Percentiles rank a stretch among this genome's conserved stretches.
These are phyloP conservation scores for Collybia mongolica DNA, from an alignment of 768 basidiomycete genomes.

Conservation along the genomic window DNA sequence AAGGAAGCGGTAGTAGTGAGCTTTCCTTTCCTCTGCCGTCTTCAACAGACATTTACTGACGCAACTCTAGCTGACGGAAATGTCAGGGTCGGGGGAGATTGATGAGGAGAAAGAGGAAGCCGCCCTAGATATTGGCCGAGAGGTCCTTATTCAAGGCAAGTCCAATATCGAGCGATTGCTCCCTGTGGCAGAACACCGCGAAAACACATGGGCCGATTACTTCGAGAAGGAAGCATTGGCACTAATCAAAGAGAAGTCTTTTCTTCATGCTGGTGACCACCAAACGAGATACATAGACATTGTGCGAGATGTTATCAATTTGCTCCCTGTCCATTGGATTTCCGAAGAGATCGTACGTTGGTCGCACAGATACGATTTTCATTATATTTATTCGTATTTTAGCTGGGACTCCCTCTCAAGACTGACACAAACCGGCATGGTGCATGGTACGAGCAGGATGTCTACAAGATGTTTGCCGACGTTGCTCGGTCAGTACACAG, in stretches of 20 bases:
- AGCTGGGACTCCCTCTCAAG: constrained; percentile 47
- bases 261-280: constrained; percentile 23
- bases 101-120: not conserved
- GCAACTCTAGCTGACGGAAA: too few relatives aligned
- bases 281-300: constrained; percentile 47
- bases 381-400: not conserved
- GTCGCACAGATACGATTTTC: not conserved
- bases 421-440: constrained; percentile 27
- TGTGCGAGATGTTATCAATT: constrained; percentile 65
- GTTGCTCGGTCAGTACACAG: constrained; percentile 42
- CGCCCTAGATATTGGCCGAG: constrained; percentile 3
- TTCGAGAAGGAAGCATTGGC: constrained; percentile 30
- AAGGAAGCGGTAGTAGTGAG: not conserved
- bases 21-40: too few relatives aligned
- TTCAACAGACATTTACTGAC: too few relatives aligned
- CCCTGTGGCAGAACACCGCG: not conserved
- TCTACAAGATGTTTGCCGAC: constrained; percentile 42
- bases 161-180: constrained; percentile 13
- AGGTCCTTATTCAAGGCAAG: not conserved
- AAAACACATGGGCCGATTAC: constrained; percentile 19
- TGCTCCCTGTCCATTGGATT: constrained; percentile 61
- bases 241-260: constrained; percentile 34
- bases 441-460: constrained; percentile 36
- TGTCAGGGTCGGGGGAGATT: not conserved
- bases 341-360: constrained; percentile 52